phyloP scores from a whole-genome alignment of 2,329 filamentous ascomycete species.

The Leptoxyphium fumago region DNA sequence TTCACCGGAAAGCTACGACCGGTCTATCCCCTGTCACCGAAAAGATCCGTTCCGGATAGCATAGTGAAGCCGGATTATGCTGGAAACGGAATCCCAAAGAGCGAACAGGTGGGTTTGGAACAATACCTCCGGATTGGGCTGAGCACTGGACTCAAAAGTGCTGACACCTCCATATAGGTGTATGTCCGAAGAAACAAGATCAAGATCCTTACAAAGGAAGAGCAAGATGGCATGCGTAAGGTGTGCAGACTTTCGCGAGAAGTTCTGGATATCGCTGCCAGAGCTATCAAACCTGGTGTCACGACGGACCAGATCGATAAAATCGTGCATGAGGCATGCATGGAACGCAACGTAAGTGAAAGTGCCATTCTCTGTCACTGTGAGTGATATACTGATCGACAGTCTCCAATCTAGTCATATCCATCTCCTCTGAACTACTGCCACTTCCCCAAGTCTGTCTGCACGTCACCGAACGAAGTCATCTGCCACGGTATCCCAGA shows the following conservation, averaged over 20 bases:
- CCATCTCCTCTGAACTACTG: constrained; percentile 91
- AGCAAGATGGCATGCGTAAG: constrained; percentile 81
- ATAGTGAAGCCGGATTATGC: constrained; percentile 83
- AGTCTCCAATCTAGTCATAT: constrained; percentile 52
- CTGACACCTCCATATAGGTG: constrained; percentile 12
- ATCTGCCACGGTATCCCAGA: constrained; percentile 99
- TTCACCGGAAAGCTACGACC: constrained; percentile 74
- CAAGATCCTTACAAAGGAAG: constrained; percentile 63
- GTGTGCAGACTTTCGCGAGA: constrained; percentile 78
- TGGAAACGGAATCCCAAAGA: constrained; percentile 59
- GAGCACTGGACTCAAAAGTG: background rate
- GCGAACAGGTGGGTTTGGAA: constrained; percentile 46
- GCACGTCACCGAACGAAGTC: constrained; percentile 90
- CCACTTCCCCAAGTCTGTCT: constrained; percentile 94
- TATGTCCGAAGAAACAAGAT: constrained; percentile 62
- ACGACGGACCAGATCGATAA: constrained; percentile 94
- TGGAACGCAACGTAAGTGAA: constrained; percentile 69
- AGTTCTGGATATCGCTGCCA: constrained; percentile 81
- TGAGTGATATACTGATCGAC: background rate
- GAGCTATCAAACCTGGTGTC: constrained; percentile 72
- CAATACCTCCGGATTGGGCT: background rate
- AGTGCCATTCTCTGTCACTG: background rate
- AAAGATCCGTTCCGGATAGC: constrained; percentile 58
- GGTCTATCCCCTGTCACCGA: constrained; percentile 52
- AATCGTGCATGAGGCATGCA: constrained; percentile 83